Evolutionary conservation across 2,329 filamentous ascomycete genomes (phyloP), one percentile per base, ranked within the genome.

Genomic region (Thielaviopsis populi): DNA sequence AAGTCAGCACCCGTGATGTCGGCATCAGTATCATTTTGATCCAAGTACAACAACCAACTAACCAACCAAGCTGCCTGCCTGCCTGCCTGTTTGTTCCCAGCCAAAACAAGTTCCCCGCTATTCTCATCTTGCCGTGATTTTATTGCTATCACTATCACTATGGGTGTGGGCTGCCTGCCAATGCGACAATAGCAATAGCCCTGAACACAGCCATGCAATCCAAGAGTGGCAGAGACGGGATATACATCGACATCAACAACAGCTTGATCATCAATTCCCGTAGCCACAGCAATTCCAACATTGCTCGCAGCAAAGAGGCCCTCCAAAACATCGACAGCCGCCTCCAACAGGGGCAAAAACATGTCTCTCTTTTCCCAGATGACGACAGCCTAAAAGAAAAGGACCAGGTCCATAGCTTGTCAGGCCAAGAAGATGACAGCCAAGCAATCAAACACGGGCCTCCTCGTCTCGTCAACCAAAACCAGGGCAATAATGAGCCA

Each of bases 401-500:
- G n/a, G 8, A 22, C 53, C 27, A 56, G 53, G 53, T 10, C 53
- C 53, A 56, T 37, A 56, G 53, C 53, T 56, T 56, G 53, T 56
- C 53, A 56, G 27, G 53, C 53, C 53, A 56, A 56, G 53, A 56
- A 62, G 53, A 59, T 62, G 48, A 62, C 48, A 62, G 43, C 48
- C 63, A 48, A 61, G 37, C 48, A 43, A 41, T 48, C 22, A 59
- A 62, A 58, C 61, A 66, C 46, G 64, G 61, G 58, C 64, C 64
- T 58, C 64, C 64, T 58, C 64, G 61, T 63, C 61, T 66, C 24
- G 63, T 61, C 19, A 63, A 61, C 15, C 61, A 63, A 50, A 63
- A 59, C 61, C 61, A 61, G 53, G 41, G 24, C 40, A 63, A 48
- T 41, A 59, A 59, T 50, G 42, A 30, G 56, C 46, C 40, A 33